Evolutionary conservation across 805 yeast species (phyloP).

Genomic region (Wickerhamomyces sydowiorum): DNA sequence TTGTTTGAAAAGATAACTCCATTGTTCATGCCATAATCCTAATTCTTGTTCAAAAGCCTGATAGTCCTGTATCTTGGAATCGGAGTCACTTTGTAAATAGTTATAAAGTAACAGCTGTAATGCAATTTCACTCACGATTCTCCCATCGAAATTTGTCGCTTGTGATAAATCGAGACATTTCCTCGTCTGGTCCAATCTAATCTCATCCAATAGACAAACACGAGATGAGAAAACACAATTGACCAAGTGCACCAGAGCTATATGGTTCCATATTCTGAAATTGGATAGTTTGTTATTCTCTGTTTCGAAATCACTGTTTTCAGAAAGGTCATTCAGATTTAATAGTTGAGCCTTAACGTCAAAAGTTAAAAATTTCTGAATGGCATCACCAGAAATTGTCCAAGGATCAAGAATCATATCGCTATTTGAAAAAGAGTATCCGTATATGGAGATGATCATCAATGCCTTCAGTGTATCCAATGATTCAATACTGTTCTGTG

Average conservation of each 20-base stretch:
- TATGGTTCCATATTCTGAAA: constrained; percentile 66
- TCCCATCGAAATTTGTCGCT: constrained; percentile 75
- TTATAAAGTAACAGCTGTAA: constrained; percentile 54
- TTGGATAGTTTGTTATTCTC: constrained; percentile 49
- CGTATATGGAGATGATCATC: constrained; percentile 60
- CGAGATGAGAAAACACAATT: constrained; percentile 63
- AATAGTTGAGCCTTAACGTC: constrained; percentile 28
- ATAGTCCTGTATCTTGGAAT: constrained; percentile 14
- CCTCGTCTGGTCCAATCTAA: constrained; percentile 52
- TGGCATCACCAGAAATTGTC: constrained; percentile 60
- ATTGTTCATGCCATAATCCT: constrained; percentile 57
- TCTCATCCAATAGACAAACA: constrained; percentile 54
- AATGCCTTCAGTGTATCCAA: constrained; percentile 65
- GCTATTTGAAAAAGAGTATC: constrained; percentile 51
- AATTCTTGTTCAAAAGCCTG: constrained; percentile 40
- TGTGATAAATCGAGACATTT: constrained; percentile 49
- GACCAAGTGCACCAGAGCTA: constrained; percentile 62
- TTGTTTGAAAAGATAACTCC: constrained; percentile 65
- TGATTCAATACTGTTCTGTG: constrained; percentile 35
- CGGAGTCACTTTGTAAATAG: constrained; percentile 37
- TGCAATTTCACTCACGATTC: constrained; percentile 73
- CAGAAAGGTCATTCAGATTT: constrained; percentile 10
- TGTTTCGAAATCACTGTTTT: constrained; percentile 22
- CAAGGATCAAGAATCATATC: constrained; percentile 59
- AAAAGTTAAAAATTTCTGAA: constrained; percentile 53